These are phyloP conservation scores for Sisymbrium altissimum DNA, from an alignment of 345 rosid species.

Conservation along the genomic window DNA sequence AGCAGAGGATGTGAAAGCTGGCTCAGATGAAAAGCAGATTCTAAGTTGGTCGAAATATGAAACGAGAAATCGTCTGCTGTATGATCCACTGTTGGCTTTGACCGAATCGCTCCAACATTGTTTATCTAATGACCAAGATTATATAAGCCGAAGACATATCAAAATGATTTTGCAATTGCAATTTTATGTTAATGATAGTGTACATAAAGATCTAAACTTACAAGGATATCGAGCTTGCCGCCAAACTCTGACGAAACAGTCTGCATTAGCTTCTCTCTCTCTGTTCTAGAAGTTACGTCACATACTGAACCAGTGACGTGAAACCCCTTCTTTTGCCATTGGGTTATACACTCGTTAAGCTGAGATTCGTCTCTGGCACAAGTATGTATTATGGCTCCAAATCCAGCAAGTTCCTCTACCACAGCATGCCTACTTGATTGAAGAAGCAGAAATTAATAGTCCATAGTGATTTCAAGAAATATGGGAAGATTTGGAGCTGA, in stretches of 20 bases:
- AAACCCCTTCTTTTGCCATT: slow-evolving; percentile 50
- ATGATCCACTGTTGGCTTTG: slow-evolving; percentile 44
- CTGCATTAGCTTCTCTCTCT: slow-evolving; percentile 45
- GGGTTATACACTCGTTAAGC: slow-evolving; percentile 44
- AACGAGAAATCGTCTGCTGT: slow-evolving; percentile 48
- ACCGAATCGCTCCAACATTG: slow-evolving; percentile 45
- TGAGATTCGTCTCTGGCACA: slow-evolving; percentile 58
- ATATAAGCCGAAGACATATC: neutral
- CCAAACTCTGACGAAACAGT: slow-evolving; percentile 41
- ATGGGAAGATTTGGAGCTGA: neutral
- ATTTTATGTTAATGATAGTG: neutral
- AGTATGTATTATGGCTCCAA: slow-evolving; percentile 71
- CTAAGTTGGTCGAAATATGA: slow-evolving; percentile 48
- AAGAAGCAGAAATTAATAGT: neutral
- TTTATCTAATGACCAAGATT: slow-evolving; percentile 40
- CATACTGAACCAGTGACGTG: slow-evolving; percentile 50
- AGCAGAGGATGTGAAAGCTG: slow-evolving; percentile 55
- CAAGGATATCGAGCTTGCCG: slow-evolving; percentile 58
- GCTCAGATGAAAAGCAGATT: slow-evolving; percentile 52
- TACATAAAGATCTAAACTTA: slow-evolving; percentile 20
- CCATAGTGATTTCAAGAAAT: neutral
- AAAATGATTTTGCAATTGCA: neutral
- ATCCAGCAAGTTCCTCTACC: slow-evolving; percentile 62
- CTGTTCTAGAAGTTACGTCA: slow-evolving; percentile 30
- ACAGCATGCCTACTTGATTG: slow-evolving; percentile 43